These are phyloP conservation scores for Didymella pinodella DNA, from an alignment of 2,329 filamentous ascomycete species.

Conservation along the genomic window DNA sequence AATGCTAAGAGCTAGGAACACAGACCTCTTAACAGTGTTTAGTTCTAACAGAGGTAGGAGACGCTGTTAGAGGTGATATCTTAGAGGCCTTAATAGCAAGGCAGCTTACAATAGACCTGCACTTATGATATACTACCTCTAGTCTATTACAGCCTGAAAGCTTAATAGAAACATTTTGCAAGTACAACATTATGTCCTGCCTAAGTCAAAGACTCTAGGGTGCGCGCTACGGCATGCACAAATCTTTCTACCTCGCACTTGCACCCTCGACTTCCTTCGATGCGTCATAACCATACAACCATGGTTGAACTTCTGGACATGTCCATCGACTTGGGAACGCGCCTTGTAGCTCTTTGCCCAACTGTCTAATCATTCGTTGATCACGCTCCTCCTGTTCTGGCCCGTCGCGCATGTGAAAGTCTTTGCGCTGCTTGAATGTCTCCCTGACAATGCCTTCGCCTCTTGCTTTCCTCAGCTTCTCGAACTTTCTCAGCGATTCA, in stretches of 20 bases:
- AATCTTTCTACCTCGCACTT: slow-evolving; percentile 8
- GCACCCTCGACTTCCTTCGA: slow-evolving; percentile 39
- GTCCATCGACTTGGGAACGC: slow-evolving; percentile 69
- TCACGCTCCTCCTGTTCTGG: slow-evolving; percentile 67
- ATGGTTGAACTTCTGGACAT: slow-evolving; percentile 47
- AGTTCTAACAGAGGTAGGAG: too few relatives aligned
- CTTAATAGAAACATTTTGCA: too few relatives aligned
- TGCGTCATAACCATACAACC: slow-evolving; percentile 49
- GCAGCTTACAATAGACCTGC: too few relatives aligned
- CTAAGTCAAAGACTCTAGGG: too few relatives aligned
- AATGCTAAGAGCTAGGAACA: too few relatives aligned
- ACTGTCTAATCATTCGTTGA: slow-evolving; percentile 62
- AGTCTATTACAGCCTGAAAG: too few relatives aligned
- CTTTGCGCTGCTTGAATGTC: slow-evolving; percentile 61
- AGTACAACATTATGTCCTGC: too few relatives aligned
- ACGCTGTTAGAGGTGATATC: too few relatives aligned
- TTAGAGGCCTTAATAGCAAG: too few relatives aligned
- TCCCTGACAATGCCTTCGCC: slow-evolving; percentile 67
- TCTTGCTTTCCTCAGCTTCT: slow-evolving; percentile 57
- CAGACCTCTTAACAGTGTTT: too few relatives aligned
- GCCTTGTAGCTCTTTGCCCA: slow-evolving; percentile 60
- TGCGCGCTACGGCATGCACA: background rate
- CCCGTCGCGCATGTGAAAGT: slow-evolving; percentile 58
- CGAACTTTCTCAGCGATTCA: slow-evolving; percentile 54
- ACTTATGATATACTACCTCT: too few relatives aligned